Base-by-base conservation (phyloP, 2,329 filamentous ascomycete species). In the Chrysosporium keratinophilum region DNA sequence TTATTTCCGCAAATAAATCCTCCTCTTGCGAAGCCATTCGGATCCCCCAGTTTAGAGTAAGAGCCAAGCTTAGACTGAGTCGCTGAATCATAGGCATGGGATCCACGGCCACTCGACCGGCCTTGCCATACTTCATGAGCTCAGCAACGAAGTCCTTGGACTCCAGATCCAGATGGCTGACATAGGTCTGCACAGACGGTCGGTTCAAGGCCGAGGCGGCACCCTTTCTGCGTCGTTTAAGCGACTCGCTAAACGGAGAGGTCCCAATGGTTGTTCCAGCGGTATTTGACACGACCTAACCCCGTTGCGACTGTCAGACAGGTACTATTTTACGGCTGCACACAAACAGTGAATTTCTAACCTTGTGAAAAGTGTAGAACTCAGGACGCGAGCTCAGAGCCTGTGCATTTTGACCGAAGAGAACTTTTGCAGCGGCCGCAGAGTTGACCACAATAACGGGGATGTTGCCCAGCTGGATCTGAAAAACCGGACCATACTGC, bases 11-110 rank as follows among this genome's bases (percentile, higher is more conserved):
- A 57, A 84, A 82, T n/a, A 83, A 67, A 5, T 75, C 70, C 52
- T 81, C 76, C n/a, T 83, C 72, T 52, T 81, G 76, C 14, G 75
- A 79, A 11, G 72, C 74, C 65, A 85, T 76, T 0, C 82, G 75
- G 0, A 77, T 76, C 0, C 82, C 83, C 80, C 81, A 85, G 62
- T 85, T 85, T 14, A 85, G 68, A 0, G 82, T 85, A 23, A 85
- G 65, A 0, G 80, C 76, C 2, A 85, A 70, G n/a, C 78, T 82
- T 2, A 85, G 67, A 11, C 76, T 78, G 0, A 85, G 72, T 0
- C 82, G 77, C 60, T 84, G 82, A 44, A 85, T 83, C 77, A 83
- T 81, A 0, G 81, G 79, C 79, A 84, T 81, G 0, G 82, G 81
- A 54, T 85, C 79, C 0, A 84, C 76, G 0, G 78, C 72, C 1